Base-by-base conservation (phyloP, 2,329 filamentous ascomycete genomes). In the Aspergillus unguis region DNA sequence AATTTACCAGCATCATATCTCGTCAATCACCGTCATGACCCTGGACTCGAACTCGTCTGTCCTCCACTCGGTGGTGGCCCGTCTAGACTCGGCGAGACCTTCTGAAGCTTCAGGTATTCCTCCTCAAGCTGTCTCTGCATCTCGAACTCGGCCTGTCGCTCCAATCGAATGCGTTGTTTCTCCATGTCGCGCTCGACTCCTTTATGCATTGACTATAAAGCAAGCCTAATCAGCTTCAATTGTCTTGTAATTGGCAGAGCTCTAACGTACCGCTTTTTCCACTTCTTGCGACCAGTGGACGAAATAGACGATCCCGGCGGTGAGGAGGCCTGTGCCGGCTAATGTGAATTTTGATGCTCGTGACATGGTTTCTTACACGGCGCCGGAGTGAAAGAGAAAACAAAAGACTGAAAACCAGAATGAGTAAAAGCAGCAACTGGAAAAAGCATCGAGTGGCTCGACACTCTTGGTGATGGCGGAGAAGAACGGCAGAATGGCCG, bases 141-240 rank as follows among this genome's bases (percentile, higher is more conserved):
- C 59, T 97, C 92, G 66, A 99, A 99, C 69, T 99, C 94, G 47
- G 91, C 83, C 71, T 95, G 89, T 54, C 94, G 86, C 71, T 99
- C 94, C 60, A 84, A 82, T 75, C 96, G 96, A 60, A 96, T 71
- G 42, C 88, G 85, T 70, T 96, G 92, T 67, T 95, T 90, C 68
- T 97, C 92, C 80, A 96, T 88, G 67, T 99, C 94, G 58, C 92
- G 88, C 59, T 97, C 78, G 38, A 99, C 94, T 41, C 94, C 94
- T 61, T 87, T 84, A 67, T 99, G 94, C 94, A 99, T 99, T 52
- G 90, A 88, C 94, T 75, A 58, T 44, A 23, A 23, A 27, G 11
- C 31, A 33, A 43, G 50, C 44, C 10, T 44, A 43, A 48, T 54
- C 23, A 54, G 38, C 35, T 37, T 6, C 6, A 31, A 32, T 4